Evolutionary conservation across 23 red algal genomes (phyloP), one percentile per base, ranked within the genome.

Genomic region (Cyanidium caldarium): DNA sequence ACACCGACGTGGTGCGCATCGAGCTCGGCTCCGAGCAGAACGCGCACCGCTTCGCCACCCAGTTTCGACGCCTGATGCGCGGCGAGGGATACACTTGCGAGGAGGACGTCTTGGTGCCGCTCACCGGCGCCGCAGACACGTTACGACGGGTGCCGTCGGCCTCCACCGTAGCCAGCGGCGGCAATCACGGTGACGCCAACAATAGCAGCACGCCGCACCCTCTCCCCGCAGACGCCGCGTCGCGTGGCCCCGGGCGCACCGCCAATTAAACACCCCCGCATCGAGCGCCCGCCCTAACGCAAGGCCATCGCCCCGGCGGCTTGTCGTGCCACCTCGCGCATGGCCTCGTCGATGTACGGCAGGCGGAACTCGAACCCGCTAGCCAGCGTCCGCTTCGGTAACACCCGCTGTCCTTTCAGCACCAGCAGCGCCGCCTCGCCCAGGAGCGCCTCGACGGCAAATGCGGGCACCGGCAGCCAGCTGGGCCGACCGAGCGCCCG

Each of bases 381-480:
- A 16, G 56, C 38, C 45, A 70, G 35, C 58, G 76, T 46, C 12
- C 81, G 73, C 0, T 44, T 81, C 61, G 92, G 92, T 44, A 78
- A 19, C 73, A 88, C 92, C 13, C 57, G 57, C 61, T 98, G 84
- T 1, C 92, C 92, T 28, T 88, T 16, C 25, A 88, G 69, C 57
- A 98, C 73, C 16, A 98, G 68, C 21, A 34, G 29, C 29, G 71
- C 61, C 16, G 57, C 81, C 19, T 88, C 80, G 37, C 92, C 92
- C 23, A 81, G 66, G 29, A 78, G 34, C n/a, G 38, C 30, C 13
- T 77, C 65, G 42, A 98, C 70, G 39, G 68, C 77, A 38, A 83
- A 38, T 17, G 38, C 75, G 20, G 92, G 92, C 36, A 85, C 84
- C 35, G 84, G 76, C 29, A 98, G 51, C 80, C 68, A 68, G 38